Evolutionary conservation across 768 basidiomycete species (phyloP), one percentile per base, ranked within the genome.

Genomic region (Hortiboletus campestris): DNA sequence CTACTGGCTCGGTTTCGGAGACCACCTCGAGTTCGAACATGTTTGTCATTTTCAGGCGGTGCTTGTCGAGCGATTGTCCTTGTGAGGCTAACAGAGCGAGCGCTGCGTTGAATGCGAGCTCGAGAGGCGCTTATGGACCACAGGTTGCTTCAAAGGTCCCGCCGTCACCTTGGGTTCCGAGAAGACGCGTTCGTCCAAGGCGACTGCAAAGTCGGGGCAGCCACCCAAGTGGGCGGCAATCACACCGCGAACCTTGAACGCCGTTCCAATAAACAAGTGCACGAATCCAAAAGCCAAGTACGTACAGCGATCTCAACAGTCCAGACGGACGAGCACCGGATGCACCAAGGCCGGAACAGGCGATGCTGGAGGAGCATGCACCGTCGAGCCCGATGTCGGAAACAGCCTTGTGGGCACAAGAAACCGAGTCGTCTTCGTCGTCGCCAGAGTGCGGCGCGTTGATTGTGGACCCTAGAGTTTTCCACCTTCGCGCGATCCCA

Each of bases 61-160:
- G 63, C 38, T 25, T 64, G 46, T 46, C 49, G 5, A 32, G 38
- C 14, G 59, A 58, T 29, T 56, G 59, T 53, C 63, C 51, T 35
- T 61, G 63, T 8, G 63, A 58, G 25, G 55, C 43, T 3, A 53
- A 56, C 49, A 40, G 9, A 22, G 17, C 44, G 5, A n/a, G n/a
- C n/a, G n/a, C n/a, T n/a, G n/a, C n/a, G n/a, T n/a, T n/a, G n/a
- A n/a, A n/a, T n/a, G n/a, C n/a, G n/a, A 20, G 13, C 5, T 13
- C 1, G 13, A 41, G 14, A 13, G 49, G 14, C n/a, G 12, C 38
- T 19, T 12, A 17, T 35, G 38, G n/a, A 25, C 38, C 42, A 19
- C 53, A 36, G 22, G 39, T 13, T 5, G 1, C 19, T 29, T n/a
- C 46, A 6, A 48, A 41, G 13, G 16, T n/a, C 6, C 14, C 20